Evolutionary conservation across 345 rosid species (phyloP), one percentile per base, ranked within the genome.

Genomic region (Isatis tinctoria): DNA sequence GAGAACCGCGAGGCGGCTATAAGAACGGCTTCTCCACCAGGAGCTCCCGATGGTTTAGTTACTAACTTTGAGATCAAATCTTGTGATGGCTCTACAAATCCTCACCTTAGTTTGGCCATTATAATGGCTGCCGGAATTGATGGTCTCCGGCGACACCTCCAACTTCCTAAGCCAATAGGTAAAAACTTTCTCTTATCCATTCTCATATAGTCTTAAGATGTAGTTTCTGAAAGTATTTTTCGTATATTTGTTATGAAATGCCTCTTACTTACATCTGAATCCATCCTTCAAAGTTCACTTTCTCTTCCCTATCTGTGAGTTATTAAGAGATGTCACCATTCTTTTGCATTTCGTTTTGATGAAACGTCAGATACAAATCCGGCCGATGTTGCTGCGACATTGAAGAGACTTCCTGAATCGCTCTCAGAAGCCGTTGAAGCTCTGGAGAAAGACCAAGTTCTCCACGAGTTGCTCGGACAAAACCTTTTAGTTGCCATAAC

Each of bases 31-130:
- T 90, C 97, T 60, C 99, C 99, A 41, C 99, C 99, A 2, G 99
- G 97, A 47, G 67, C 85, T 52, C 43, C 44, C 5, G 82, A 88
- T 69, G 99, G 95, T 32, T 28, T 86, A 11, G 92, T 90, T 47
- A 95, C 97, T 85, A 95, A 95, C 83, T 95, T 95, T 60, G 99
- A 95, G 84, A 87, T 95, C 3, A 95, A 90, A 76, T 76, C 92
- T 65, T 88, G 85, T 70, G 99, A 95, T 83, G 99, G 93, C 14
- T 88, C 92, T 74, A 89, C 97, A 68, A 92, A 95, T 81, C 97
- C 97, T 27, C 75, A 95, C 82, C 76, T 95, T 63, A 88, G 90
- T 20, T 83, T 95, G 83, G 91, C 92, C 20, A 81, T 87, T 48
- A 85, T 95, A 48, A 49, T 85, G 78, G 91, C 97, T 56, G 93